phyloP scores from a whole-genome alignment of 768 basidiomycete species.

The Amanita pseudoporphyria region DNA sequence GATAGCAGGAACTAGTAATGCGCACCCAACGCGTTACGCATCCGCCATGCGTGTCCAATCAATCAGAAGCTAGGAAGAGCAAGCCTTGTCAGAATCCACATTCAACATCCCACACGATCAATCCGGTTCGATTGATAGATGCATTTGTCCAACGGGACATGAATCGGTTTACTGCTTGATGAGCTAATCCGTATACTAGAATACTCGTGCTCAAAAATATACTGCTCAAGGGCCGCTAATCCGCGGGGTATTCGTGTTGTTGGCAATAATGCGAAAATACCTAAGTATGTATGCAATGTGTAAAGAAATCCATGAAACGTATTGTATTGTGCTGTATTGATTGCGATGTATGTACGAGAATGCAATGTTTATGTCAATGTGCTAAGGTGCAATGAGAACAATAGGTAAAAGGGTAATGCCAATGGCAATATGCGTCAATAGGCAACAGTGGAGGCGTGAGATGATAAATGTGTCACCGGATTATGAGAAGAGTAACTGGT shows the following conservation, averaged over 20 bases:
- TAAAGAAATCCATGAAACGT: slow-evolving; percentile 1
- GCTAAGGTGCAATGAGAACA: not conserved
- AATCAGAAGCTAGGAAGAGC: no score
- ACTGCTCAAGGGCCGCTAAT: not conserved
- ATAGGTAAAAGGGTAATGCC: not conserved
- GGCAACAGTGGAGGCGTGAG: not conserved
- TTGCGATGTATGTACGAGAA: not conserved
- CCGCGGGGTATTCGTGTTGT: not conserved
- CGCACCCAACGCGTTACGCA: no score
- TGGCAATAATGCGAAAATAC: not conserved
- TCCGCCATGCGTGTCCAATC: no score
- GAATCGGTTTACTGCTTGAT: no score
- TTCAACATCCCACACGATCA: no score
- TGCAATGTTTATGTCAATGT: not conserved
- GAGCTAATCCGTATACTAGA: no score
- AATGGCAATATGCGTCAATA: not conserved
- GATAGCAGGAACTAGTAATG: no score
- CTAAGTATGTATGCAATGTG: no score
- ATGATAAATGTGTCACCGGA: not conserved
- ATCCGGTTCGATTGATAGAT: no score
- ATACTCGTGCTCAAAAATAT: no score
- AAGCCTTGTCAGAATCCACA: no score
- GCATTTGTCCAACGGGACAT: no score
- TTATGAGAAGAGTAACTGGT: not conserved
- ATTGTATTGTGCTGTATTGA: slow-evolving; percentile 2